These are phyloP conservation scores for Ogataea glucozyma DNA, from an alignment of 805 yeast genomes.

Conservation along the genomic window DNA sequence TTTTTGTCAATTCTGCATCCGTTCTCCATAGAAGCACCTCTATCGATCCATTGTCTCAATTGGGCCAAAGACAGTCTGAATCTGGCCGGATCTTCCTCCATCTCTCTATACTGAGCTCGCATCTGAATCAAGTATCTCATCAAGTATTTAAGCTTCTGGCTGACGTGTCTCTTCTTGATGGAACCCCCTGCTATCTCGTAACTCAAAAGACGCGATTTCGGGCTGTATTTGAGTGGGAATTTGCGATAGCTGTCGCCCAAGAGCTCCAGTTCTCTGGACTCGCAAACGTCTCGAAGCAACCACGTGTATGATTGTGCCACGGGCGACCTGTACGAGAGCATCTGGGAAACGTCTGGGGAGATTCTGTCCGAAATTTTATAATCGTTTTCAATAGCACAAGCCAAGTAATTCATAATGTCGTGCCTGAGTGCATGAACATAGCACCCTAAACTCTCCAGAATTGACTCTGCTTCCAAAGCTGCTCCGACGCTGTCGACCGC, in stretches of 20 bases:
- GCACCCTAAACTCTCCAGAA: not conserved
- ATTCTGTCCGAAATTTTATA: not conserved
- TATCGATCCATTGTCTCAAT: conserved; percentile 60
- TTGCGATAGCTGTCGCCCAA: not conserved
- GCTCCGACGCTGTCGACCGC: not conserved
- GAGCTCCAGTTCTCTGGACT: not conserved
- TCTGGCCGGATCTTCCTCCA: conserved; percentile 66
- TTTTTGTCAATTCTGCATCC: conserved; percentile 55
- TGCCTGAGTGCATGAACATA: conserved; percentile 1
- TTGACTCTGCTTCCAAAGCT: not conserved
- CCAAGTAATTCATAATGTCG: not conserved
- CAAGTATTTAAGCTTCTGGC: conserved; percentile 63
- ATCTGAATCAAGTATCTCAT: conserved; percentile 64
- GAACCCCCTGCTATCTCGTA: conserved; percentile 58
- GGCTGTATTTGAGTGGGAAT: not conserved
- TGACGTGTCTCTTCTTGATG: conserved; percentile 66
- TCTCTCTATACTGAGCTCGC: not conserved
- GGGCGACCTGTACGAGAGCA: conserved; percentile 1
- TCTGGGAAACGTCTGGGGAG: not conserved
- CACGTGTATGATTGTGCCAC: conserved; percentile 2
- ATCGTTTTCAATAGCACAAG: not conserved
- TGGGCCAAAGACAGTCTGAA: conserved; percentile 54
- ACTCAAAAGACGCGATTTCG: conserved; percentile 47
- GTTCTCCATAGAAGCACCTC: conserved; percentile 49
- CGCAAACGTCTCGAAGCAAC: not conserved